Conservation (phyloP, 179 eudicot species). For the Camellia oleifera region DNA sequence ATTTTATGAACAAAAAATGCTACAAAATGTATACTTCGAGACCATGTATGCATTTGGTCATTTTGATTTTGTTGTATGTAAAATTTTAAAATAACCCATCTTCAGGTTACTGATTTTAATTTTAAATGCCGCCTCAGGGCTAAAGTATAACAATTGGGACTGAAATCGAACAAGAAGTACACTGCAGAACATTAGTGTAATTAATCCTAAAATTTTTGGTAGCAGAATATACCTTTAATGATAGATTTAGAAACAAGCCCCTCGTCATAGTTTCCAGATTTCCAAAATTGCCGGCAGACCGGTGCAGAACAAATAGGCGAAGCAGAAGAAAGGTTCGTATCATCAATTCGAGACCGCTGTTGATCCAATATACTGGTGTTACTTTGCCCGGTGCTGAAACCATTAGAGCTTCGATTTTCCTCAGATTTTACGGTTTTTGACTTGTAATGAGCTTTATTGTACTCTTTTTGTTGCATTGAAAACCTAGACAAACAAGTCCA, state of each 20-base stretch:
- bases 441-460: slow-evolving; percentile 16
- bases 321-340: slow-evolving; percentile 30
- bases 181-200: no score
- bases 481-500: slow-evolving; percentile 19
- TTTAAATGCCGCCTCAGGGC: no score
- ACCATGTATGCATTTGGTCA: no score
- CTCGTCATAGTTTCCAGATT: slow-evolving; percentile 70
- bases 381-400: slow-evolving; percentile 36
- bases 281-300: slow-evolving; percentile 88
- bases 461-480: slow-evolving; percentile 24
- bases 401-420: slow-evolving; percentile 32
- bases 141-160: no score
- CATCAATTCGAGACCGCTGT: slow-evolving; percentile 41
- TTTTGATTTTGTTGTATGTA: no score
- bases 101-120: no score
- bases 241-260: slow-evolving; percentile 42
- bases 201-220: no score
- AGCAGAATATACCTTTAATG: slow-evolving; percentile 37
- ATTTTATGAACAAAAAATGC: no score
- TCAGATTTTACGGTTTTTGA: slow-evolving; percentile 31
- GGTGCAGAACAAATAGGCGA: slow-evolving; percentile 45
- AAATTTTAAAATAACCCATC: no score
- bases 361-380: slow-evolving; percentile 41
- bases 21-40: no score
- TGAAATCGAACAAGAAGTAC: no score